Evolutionary conservation across 2,329 filamentous ascomycete species (phyloP), one percentile per base, ranked within the genome.

Genomic region (Claviceps digitariae): DNA sequence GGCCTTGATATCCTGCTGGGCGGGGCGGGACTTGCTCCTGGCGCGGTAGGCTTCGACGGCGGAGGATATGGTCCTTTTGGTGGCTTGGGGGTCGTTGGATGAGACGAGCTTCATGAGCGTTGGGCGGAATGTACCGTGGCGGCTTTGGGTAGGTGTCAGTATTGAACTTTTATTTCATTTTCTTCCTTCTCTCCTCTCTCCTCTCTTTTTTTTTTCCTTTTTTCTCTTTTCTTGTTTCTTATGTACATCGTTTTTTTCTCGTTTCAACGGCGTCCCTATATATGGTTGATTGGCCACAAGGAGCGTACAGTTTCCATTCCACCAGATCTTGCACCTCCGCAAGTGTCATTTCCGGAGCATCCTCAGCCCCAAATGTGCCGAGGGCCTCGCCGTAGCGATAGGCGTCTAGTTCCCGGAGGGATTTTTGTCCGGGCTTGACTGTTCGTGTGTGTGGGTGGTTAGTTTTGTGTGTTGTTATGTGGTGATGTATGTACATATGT

Each of bases 231-330:
- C 12, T 29, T 29, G 5, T 29, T 29, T n/a, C n/a, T n/a, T n/a
- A n/a, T n/a, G n/a, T n/a, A n/a, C n/a, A n/a, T n/a, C n/a, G n/a
- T n/a, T n/a, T n/a, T n/a, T n/a, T n/a, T n/a, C n/a, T n/a, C n/a
- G n/a, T n/a, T n/a, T n/a, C n/a, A n/a, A n/a, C n/a, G n/a, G n/a
- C 27, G 27, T 29, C 27, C 27, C 27, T 8, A 8, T n/a, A n/a
- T n/a, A n/a, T n/a, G n/a, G n/a, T n/a, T n/a, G n/a, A 29, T 29
- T 8, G 9, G 27, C 5, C 5, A 29, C 9, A 38, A 13, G 34
- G 34, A 7, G 68, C 80, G 63, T 69, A 86, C 80, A 88, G 70
- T 64, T 88, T 88, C 84, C 84, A 88, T 48, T 84, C 76, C 10
- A 87, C 77, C 3, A 88, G 71, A 21, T 61, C 70, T 59, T 79